These are phyloP conservation scores for Echinosophora koreensis DNA, from an alignment of 306 rosid genomes.

Conservation along the genomic window DNA sequence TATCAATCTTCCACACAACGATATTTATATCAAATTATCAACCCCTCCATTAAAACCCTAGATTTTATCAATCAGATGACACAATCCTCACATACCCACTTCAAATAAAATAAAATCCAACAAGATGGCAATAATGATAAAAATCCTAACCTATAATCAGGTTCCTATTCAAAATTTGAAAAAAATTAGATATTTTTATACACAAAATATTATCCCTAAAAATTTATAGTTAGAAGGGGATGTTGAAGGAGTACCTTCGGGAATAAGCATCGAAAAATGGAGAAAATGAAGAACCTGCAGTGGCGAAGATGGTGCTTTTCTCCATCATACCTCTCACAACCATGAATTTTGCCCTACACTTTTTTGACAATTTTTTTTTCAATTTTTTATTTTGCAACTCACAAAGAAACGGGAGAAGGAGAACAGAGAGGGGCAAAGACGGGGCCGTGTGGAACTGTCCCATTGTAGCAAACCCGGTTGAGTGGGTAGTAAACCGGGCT, in stretches of 20 bases:
- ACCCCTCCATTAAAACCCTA: constrained; percentile 74
- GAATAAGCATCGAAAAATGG: background rate
- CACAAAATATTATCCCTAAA: background rate
- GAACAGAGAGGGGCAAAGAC: background rate
- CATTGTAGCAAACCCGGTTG: background rate
- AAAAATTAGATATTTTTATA: background rate
- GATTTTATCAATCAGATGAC: constrained; percentile 60
- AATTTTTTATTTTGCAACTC: too few species aligned
- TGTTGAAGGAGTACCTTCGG: background rate
- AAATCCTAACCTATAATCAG: background rate
- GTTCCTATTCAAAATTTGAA: background rate
- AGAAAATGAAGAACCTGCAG: constrained; percentile 29
- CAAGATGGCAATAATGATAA: background rate
- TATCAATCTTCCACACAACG: constrained; percentile 66
- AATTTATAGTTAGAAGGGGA: background rate
- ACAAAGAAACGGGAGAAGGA: background rate
- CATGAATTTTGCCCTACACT: background rate
- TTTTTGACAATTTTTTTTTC: background rate
- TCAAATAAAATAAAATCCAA: background rate
- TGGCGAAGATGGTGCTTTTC: constrained; percentile 4
- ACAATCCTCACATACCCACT: constrained; percentile 58
- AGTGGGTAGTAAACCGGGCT: constrained; percentile 12
- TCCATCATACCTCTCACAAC: background rate
- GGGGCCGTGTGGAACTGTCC: background rate
- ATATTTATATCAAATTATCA: background rate